phyloP scores from a whole-genome alignment of 2,329 filamentous ascomycete genomes.

The Penicillium sp. region DNA sequence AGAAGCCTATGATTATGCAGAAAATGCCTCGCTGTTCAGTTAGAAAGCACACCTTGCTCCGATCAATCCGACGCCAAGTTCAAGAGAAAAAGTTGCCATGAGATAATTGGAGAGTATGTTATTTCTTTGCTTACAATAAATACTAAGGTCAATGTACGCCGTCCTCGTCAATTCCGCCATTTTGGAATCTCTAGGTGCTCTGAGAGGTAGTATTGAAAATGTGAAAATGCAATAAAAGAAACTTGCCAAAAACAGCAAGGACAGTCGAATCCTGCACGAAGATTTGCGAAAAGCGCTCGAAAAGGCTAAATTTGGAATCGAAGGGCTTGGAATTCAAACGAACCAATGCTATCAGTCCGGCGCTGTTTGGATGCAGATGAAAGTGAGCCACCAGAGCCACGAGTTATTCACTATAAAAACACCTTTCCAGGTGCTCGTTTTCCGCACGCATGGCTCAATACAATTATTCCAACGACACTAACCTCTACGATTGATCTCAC shows the following conservation, averaged over 20 bases:
- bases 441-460: conserved; percentile 1
- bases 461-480: background rate
- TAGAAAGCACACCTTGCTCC: background rate
- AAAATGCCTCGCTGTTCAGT: background rate
- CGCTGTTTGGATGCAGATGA: background rate
- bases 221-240: background rate
- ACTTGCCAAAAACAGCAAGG: background rate
- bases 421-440: background rate
- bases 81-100: background rate
- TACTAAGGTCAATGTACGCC: background rate
- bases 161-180: background rate
- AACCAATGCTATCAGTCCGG: background rate
- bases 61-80: background rate
- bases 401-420: background rate
- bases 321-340: background rate
- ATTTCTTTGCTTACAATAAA: background rate
- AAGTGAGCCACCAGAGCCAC: background rate
- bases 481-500: background rate
- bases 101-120: background rate
- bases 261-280: background rate
- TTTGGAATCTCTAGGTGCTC: background rate
- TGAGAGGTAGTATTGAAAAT: background rate
- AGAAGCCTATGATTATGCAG: background rate
- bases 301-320: background rate
- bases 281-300: background rate